phyloP scores from a whole-genome alignment of 768 basidiomycete species.

The Boletus reticulatus region DNA sequence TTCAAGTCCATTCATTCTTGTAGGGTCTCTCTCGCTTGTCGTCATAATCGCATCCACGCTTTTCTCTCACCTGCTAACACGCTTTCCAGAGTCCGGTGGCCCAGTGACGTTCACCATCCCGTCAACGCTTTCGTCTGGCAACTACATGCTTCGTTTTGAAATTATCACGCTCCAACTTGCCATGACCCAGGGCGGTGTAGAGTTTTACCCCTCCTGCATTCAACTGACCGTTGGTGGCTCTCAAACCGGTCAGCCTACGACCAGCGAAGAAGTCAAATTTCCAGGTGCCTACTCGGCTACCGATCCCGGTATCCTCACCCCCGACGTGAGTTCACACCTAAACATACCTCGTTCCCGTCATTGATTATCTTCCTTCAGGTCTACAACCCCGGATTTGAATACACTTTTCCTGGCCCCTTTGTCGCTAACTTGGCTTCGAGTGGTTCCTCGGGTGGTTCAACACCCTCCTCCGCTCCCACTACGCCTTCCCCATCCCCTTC shows the following conservation, averaged over 20 bases:
- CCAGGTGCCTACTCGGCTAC: no score
- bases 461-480: not conserved
- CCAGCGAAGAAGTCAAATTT: no score
- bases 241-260: no score
- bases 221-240: no score
- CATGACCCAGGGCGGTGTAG: slow-evolving; percentile 50
- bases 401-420: slow-evolving; percentile 52
- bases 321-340: slow-evolving; percentile 40
- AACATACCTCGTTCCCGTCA: not conserved
- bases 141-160: slow-evolving; percentile 73
- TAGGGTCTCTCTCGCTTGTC: no score
- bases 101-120: slow-evolving; percentile 44
- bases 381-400: slow-evolving; percentile 30
- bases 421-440: slow-evolving; percentile 28
- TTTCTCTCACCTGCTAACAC: not conserved
- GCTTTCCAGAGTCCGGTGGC: slow-evolving; percentile 34
- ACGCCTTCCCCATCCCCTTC: not conserved
- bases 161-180: slow-evolving; percentile 75
- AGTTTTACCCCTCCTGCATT: slow-evolving; percentile 30
- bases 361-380: slow-evolving; percentile 13
- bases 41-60: no score
- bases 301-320: slow-evolving; percentile 65
- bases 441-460: slow-evolving; percentile 5
- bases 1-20: no score
- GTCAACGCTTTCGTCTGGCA: slow-evolving; percentile 48